Conservation (phyloP, 345 rosid species). For the Linum usitatissimum region DNA sequence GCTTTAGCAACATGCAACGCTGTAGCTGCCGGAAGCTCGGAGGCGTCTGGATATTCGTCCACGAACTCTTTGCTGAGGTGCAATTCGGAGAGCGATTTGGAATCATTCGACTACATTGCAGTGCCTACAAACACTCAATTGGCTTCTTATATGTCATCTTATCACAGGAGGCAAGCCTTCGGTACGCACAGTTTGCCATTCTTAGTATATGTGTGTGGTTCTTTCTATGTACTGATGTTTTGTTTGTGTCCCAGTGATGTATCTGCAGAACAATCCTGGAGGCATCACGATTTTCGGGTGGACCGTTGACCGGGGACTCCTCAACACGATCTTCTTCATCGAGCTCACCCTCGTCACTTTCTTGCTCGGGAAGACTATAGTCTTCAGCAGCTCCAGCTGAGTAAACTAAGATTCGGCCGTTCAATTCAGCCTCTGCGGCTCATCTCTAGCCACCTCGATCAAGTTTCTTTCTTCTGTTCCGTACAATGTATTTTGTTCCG, state of each 20-base stretch:
- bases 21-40: slow-evolving; percentile 40
- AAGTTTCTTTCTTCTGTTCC: too few relatives aligned
- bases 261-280: slow-evolving; percentile 56
- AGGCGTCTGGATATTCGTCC: slow-evolving; percentile 14
- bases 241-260: slow-evolving; percentile 37
- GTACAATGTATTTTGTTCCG: too few relatives aligned
- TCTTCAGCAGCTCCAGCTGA: slow-evolving; percentile 7
- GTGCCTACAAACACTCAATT: slow-evolving; percentile 47
- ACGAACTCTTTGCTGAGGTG: slow-evolving; percentile 23
- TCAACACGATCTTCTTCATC: slow-evolving; percentile 78
- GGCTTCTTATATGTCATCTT: slow-evolving; percentile 58
- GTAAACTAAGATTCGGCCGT: too few relatives aligned
- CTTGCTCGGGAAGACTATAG: slow-evolving; percentile 70
- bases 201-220: not conserved
- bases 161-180: slow-evolving; percentile 73
- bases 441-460: too few relatives aligned
- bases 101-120: slow-evolving; percentile 54
- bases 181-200: slow-evolving; percentile 31
- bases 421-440: too few relatives aligned
- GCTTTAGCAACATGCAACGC: slow-evolving; percentile 59
- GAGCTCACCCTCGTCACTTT: slow-evolving; percentile 65
- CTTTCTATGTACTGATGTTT: not conserved
- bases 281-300: slow-evolving; percentile 87
- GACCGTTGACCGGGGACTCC: slow-evolving; percentile 70
- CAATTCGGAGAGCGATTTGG: slow-evolving; percentile 76